Conservation (phyloP, 352 stramenopile genomes). For the Phytophthora citrophthora region DNA sequence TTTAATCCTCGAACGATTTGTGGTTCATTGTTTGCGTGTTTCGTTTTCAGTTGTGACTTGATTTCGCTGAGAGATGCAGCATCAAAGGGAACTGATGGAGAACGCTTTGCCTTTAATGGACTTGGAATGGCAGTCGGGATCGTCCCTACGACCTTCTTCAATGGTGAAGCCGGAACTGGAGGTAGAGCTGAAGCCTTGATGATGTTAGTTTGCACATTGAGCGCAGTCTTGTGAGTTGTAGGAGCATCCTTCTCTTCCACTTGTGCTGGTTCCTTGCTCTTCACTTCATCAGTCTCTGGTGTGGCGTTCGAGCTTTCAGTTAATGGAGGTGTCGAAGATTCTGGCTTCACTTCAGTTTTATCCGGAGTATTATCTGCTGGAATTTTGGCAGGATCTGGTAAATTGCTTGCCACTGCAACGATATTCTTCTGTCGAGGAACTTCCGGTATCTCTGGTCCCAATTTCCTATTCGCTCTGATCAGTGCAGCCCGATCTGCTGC, state of each 20-base stretch:
- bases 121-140: constrained; percentile 30
- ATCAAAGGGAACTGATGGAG: constrained; percentile 55
- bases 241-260: constrained; percentile 25
- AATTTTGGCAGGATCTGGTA: background rate
- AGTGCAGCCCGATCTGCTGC: constrained; percentile 26
- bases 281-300: constrained; percentile 2
- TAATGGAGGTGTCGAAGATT: background rate
- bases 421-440: constrained; percentile 17
- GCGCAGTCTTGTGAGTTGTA: constrained; percentile 36
- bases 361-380: background rate
- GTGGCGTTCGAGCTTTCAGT: background rate
- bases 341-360: background rate
- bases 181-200: constrained; percentile 35
- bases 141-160: constrained; percentile 31
- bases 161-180: constrained; percentile 20
- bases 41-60: constrained; percentile 57
- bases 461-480: constrained; percentile 22
- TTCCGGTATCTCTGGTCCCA: constrained; percentile 39
- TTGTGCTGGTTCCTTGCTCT: constrained; percentile 9
- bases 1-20: constrained; percentile 12
- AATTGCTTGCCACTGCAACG: background rate
- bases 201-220: constrained; percentile 55
- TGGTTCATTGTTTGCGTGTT: constrained; percentile 42
- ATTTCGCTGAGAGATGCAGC: constrained; percentile 64
- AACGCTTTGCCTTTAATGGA: constrained; percentile 30